Evolutionary conservation across 441 rosid species (phyloP), one percentile per base, ranked within the genome.

Genomic region (Manihot esculenta): DNA sequence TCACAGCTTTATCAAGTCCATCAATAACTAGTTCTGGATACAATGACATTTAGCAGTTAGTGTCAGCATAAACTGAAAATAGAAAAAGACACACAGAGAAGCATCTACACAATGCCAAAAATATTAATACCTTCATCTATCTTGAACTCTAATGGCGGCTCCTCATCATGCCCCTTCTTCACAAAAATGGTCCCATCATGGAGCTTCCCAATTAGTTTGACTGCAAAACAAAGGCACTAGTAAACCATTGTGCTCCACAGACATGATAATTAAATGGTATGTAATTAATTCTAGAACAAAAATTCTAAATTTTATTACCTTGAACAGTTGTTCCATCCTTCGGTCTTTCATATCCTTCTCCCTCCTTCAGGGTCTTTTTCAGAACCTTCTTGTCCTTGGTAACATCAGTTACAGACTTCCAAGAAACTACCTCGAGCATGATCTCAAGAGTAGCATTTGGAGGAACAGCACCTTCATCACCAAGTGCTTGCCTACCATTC

Each of bases 381-480:
- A 83, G 66, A 47, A 92, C 94, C 81, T 88, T 89, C 77, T 82
- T 80, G 69, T 92, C 97, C 44, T 89, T 84, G n/a, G 91, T 88
- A 18, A 92, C 81, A 69, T 88, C 96, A 2, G 89, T 67, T 33
- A 92, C 92, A 24, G 81, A 83, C 76, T 83, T 92, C 97, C 94
- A 89, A 0, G 91, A 89, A 38, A 92, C 79, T 61, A 92, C 77
- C 76, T 88, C 92, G 56, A 92, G 79, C 13, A 56, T 78, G 50
- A 92, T 88, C 49, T 79, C 73, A 20, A 88, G 84, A 0, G 76
- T 77, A 3, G 93, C 89, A 80, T 86, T 92, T 17, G 91, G 94
- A 18, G 94, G 94, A 75, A 89, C 85, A 0, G 88, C 87, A 71
- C 73, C 83, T 70, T 84, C 89, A 76, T 72, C 74, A 55, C 74